A percentile compares a stretch with the other conserved stretches of the same genome.
Conservation (phyloP, 2,329 filamentous ascomycete species). For the Phaeophleospora eucalypticola region DNA sequence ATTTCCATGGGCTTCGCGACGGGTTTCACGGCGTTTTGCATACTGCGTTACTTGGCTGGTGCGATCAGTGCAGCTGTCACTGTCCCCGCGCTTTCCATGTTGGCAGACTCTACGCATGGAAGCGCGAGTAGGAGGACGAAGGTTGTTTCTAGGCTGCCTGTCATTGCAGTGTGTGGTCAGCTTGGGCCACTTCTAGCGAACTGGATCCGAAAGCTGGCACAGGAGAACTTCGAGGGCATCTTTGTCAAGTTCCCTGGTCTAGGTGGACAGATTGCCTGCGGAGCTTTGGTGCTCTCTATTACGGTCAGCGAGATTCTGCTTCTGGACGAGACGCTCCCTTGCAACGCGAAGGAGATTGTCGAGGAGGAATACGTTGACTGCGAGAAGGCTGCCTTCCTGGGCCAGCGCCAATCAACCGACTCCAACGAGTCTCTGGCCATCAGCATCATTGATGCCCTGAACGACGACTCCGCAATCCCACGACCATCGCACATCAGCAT, state of each 20-base stretch:
- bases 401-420: conserved; percentile 25
- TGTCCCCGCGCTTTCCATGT: conserved; percentile 45
- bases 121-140: conserved; percentile 30
- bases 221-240: conserved; percentile 34
- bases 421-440: conserved; percentile 36
- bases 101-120: conserved; percentile 37
- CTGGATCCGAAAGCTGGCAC: conserved; percentile 41
- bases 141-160: conserved; percentile 42
- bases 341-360: conserved; percentile 1
- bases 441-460: conserved; percentile 32
- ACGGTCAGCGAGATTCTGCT: conserved; percentile 38
- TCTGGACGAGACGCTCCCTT: conserved; percentile 34
- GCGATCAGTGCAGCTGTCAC: conserved; percentile 42
- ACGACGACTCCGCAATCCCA: conserved; percentile 21
- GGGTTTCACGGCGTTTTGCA: conserved; percentile 38
- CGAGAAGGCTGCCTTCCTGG: conserved; percentile 47
- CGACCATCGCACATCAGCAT: conserved; percentile 40
- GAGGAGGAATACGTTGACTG: conserved; percentile 32
- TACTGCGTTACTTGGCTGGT: conserved; percentile 43
- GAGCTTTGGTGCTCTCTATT: conserved; percentile 39
- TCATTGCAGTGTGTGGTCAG: conserved; percentile 44
- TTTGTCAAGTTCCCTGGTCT: conserved; percentile 43
- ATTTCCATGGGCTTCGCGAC: conserved; percentile 46
- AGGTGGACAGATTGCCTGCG: conserved; percentile 42
- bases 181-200: conserved; percentile 44